Percentiles rank a stretch among this genome's conserved stretches.
phyloP scores from a whole-genome alignment of 1,284 basidiomycete species.

The Xerocomus nothofagi region DNA sequence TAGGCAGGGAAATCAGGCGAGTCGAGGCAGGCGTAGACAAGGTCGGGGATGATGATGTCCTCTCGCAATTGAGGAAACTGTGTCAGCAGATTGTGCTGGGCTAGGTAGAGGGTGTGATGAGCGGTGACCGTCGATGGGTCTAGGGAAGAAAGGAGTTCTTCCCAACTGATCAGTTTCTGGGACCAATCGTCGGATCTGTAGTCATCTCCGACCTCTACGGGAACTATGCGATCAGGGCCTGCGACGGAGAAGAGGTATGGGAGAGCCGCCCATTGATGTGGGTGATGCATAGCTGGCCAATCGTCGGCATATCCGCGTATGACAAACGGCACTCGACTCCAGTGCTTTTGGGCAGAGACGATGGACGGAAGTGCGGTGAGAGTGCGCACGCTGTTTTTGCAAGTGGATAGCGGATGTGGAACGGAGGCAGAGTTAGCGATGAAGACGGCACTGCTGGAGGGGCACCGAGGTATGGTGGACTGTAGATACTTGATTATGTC shows the following conservation, averaged over 20 bases:
- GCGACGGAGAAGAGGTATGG: constrained; percentile 66
- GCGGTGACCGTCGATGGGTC: constrained; percentile 39
- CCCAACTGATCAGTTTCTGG: constrained; percentile 80
- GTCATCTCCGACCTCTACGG: constrained; percentile 86
- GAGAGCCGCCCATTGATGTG: constrained; percentile 64
- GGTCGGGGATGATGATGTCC: constrained; percentile 85
- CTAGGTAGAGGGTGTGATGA: constrained; percentile 70
- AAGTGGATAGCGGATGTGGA: constrained; percentile 20
- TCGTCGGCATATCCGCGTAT: constrained; percentile 58
- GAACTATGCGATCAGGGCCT: constrained; percentile 82
- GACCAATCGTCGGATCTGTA: constrained; percentile 85
- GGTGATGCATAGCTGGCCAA: constrained; percentile 70
- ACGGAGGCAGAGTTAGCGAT: constrained; percentile 9
- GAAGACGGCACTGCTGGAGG: constrained; percentile 19
- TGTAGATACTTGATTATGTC: constrained; percentile 58
- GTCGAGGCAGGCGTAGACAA: constrained; percentile 73
- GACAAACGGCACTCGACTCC: constrained; percentile 66
- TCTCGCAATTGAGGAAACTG: constrained; percentile 80
- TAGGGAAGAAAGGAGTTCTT: constrained; percentile 65
- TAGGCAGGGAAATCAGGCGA: constrained; percentile 53
- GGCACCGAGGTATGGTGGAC: constrained; percentile 13
- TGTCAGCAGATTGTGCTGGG: constrained; percentile 83
- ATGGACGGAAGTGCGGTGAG: constrained; percentile 54
- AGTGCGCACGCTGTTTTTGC: constrained; percentile 37
- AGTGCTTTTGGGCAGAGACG: constrained; percentile 46